These are phyloP conservation scores for Starmerella bombi DNA, from an alignment of 805 yeast species.

Conservation along the genomic window DNA sequence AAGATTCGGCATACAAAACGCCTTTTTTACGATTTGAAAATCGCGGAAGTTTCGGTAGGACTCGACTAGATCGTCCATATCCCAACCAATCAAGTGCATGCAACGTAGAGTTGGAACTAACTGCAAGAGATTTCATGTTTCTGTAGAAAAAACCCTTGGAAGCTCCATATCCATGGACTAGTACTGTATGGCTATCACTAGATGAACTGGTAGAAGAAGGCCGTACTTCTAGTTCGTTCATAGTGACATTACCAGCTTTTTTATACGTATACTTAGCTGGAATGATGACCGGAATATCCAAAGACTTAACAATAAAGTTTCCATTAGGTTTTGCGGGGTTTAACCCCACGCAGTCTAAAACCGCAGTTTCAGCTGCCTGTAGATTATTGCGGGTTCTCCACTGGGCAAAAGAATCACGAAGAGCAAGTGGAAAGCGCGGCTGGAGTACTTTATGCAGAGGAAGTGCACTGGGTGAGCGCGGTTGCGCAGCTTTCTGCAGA, in stretches of 20 bases:
- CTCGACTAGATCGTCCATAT: conserved; percentile 73
- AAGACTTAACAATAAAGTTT: conserved; percentile 13
- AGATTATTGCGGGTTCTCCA: conserved; percentile 33
- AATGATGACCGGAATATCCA: conserved; percentile 31
- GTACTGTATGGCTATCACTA: conserved; percentile 42
- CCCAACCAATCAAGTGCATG: conserved; percentile 85
- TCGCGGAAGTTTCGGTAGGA: conserved; percentile 32
- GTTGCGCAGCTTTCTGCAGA: background rate
- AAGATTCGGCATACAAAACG: conserved; percentile 40
- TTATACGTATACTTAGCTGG: conserved; percentile 18
- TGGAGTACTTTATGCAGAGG: conserved; percentile 23
- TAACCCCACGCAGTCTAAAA: conserved; percentile 46
- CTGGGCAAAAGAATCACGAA: conserved; percentile 31
- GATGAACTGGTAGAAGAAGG: conserved; percentile 8
- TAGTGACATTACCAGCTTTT: conserved; percentile 18
- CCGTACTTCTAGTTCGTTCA: conserved; percentile 61
- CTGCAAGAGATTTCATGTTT: conserved; percentile 42
- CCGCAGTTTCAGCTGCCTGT: conserved; percentile 33
- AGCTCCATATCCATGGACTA: conserved; percentile 91
- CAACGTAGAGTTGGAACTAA: conserved; percentile 43
- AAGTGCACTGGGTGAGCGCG: conserved; percentile 27
- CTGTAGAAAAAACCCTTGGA: conserved; percentile 70
- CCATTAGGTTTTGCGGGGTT: conserved; percentile 21
- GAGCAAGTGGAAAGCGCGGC: conserved; percentile 28
- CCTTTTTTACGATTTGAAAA: conserved; percentile 34